These are phyloP conservation scores for Phytophthora syringae DNA, from an alignment of 352 stramenopile genomes.

Conservation along the genomic window DNA sequence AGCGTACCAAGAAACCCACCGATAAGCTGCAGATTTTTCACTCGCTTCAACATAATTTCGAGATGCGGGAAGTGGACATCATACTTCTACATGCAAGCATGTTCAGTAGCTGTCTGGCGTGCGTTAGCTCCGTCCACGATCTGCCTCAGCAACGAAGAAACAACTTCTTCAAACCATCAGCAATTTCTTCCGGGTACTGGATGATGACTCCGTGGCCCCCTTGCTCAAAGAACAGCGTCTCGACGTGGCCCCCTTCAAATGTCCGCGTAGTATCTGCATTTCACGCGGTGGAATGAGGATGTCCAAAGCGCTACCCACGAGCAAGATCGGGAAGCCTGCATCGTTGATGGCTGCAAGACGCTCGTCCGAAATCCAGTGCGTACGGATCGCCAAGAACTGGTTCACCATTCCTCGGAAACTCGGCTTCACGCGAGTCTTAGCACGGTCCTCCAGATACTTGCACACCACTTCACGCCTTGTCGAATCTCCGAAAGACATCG, in stretches of 20 bases:
- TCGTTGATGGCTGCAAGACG: constrained; percentile 42
- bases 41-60: too few relatives aligned
- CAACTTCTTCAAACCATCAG: constrained; percentile 10
- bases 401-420: constrained; percentile 24
- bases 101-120: too few relatives aligned
- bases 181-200: constrained; percentile 40
- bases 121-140: too few relatives aligned
- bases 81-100: too few relatives aligned
- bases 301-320: constrained; percentile 47
- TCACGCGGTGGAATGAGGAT: constrained; percentile 48
- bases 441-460: constrained; percentile 17
- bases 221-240: constrained; percentile 39
- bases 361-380: constrained; percentile 53
- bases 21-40: too few relatives aligned
- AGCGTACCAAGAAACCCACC: too few relatives aligned
- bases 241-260: constrained; percentile 34
- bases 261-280: constrained; percentile 30
- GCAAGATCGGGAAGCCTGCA: constrained; percentile 46
- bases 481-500: constrained; percentile 38
- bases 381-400: constrained; percentile 36
- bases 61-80: too few relatives aligned
- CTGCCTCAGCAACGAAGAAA: constrained; percentile 9
- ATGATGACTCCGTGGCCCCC: constrained; percentile 42
- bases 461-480: constrained; percentile 33
- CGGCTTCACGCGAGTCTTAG: constrained; percentile 22